Base-by-base conservation (phyloP, 345 rosid genomes). In the Pistacia atlantica region DNA sequence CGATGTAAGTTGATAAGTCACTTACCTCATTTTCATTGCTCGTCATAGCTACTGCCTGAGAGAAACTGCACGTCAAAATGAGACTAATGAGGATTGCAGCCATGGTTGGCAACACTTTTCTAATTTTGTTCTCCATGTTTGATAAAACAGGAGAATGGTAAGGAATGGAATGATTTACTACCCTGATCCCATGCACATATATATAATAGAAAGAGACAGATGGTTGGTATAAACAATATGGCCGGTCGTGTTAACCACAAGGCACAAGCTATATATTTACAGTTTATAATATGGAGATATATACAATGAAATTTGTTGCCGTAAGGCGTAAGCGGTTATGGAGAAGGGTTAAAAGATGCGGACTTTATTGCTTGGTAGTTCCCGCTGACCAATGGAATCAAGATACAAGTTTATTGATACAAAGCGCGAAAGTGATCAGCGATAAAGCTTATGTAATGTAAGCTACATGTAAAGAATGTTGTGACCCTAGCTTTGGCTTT, bases 1-100 rank as follows among this genome's bases (percentile, higher is more conserved):
- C 83, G 58, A 87, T 78, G 75, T 83, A 87, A 9, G 84, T 83
- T 54, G 77, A 22, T 4, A 71, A 56, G 71, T 54, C 28, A 65
- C 62, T 17, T 67, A 8, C 22, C 45, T 35, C 67, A 37, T 6
- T 20, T 20, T 11, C 74, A 38, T 57, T 58, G 57, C 17, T 60
- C 54, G 59, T 48, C 37, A 56, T 9, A 11, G 79, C 35, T 8
- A 52, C n/a, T 38, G 82, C 73, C 33, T 74, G 78, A 60, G 73
- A 62, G 70, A 60, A 60, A 38, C 61, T 69, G 33, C 78, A 49
- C 35, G 60, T 25, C 64, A 65, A 79, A 58, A 74, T 51, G 58
- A 80, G 68, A 54, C 25, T 17, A 62, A 77, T 38, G 10, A 79
- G 42, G 60, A 76, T 56, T 25, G 38, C 45, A 31, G 33, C 77